Base-by-base conservation (phyloP, 1,284 basidiomycete species). In the Ceratobasidium sp. region DNA sequence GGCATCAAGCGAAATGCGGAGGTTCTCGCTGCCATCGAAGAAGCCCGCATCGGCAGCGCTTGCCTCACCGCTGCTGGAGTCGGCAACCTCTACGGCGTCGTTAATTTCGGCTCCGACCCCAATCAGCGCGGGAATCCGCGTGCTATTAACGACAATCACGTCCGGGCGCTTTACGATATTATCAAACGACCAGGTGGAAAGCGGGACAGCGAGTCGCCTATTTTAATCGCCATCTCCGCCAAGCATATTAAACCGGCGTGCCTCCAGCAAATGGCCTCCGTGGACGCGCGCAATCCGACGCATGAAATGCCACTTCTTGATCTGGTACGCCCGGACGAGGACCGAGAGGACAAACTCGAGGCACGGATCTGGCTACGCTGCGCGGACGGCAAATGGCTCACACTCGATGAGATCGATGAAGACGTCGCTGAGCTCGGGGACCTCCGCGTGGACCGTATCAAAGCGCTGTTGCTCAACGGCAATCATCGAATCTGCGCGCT, bases 101-200 rank as follows among this genome's bases (percentile, higher is more conserved):
- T 66, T n/a, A 51, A 54, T 0, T 4, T 66, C 3, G 27, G 15
- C 31, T 8, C 31, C 2, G 50, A 66, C 31, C 64, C 64, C 1
- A 66, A 66, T 36, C 17, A 66, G 4, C 48, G 50, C 5, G 48
- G 15, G 31, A 66, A 66, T 36, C 64, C 64, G 9, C 64, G 50
- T 19, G 24, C 22, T 8, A 48, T 51, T 17, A 14, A 44, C 1
- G n/a, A 8, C 15, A 8, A 7, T 3, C 64, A 66, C 19, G 22
- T 50, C 3, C 1, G 17, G 4, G 33, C 27, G 7, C 50, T 66
- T n/a, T 31, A 48, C 1, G 31, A 31, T 3, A n/a, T 24, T 0
- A 36, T 66, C 33, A 14, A 22, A n/a, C 14, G 6, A 5, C 17
- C 47, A 19, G 51, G 51, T 1, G 44, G 50, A 0, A 66, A 53